Evolutionary conservation across 164 flowering plant genomes (phyloP).

Genomic region (Tetracentron sinense): DNA sequence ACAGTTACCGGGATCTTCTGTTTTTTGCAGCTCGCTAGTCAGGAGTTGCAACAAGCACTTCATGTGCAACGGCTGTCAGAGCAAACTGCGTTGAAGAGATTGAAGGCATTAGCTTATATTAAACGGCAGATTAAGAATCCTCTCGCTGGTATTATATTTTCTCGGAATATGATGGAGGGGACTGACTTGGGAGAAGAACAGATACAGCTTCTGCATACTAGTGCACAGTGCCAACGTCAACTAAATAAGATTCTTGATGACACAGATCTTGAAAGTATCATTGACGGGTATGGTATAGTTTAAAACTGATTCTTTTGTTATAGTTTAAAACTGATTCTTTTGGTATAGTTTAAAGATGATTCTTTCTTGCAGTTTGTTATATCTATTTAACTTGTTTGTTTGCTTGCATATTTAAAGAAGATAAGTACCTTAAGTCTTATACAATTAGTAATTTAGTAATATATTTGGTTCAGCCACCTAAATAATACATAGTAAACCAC

Average conservation of each 20-base stretch:
- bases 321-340: background rate
- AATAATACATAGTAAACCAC: background rate
- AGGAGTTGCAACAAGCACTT: slow-evolving; percentile 89
- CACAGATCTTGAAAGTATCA: slow-evolving; percentile 77
- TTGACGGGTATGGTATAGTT: slow-evolving; percentile 69
- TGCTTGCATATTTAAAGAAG: background rate
- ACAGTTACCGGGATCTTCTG: slow-evolving; percentile 84
- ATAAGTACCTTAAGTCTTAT: background rate
- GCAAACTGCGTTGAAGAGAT: slow-evolving; percentile 73
- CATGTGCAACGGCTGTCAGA: slow-evolving; percentile 78
- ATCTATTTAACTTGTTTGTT: no score
- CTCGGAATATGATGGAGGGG: slow-evolving; percentile 71
- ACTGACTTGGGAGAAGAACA: slow-evolving; percentile 77
- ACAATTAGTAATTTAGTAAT: background rate
- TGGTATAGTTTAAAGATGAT: no score
- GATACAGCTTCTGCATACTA: slow-evolving; percentile 55
- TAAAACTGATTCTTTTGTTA: background rate
- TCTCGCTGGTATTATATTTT: slow-evolving; percentile 78
- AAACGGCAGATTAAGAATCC: slow-evolving; percentile 84
- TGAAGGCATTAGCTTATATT: slow-evolving; percentile 68
- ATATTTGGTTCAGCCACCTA: background rate
- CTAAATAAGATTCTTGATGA: slow-evolving; percentile 82
- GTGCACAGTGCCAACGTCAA: slow-evolving; percentile 82
- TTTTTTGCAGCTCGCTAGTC: slow-evolving; percentile 93
- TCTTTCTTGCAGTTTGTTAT: no score